These are phyloP conservation scores for Warburgia ugandensis DNA, from an alignment of 164 flowering plant genomes.

Conservation along the genomic window DNA sequence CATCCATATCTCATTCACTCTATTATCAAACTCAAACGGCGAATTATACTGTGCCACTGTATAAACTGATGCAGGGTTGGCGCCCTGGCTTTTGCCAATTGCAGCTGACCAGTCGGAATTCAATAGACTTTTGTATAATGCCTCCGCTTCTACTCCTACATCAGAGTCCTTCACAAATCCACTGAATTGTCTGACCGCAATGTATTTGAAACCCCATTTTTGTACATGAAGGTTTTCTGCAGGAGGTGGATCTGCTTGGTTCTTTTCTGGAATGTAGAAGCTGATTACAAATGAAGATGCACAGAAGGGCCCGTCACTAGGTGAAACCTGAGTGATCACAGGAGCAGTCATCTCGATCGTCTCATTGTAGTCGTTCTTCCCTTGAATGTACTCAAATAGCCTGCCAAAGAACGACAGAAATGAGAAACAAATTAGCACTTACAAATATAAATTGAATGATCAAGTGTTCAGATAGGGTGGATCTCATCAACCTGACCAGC, in stretches of 20 bases:
- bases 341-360: conserved; percentile 92
- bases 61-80: conserved; percentile 28
- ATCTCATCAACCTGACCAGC: too few relatives aligned
- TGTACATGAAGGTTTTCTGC: conserved; percentile 60
- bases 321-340: conserved; percentile 59
- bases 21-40: conserved; percentile 60
- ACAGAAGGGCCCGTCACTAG: conserved; percentile 87
- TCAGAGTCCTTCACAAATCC: conserved; percentile 59
- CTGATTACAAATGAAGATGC: conserved; percentile 64
- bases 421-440: background rate
- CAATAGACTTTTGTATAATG: conserved; percentile 43
- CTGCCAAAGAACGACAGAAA: conserved; percentile 20
- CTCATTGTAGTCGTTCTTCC: conserved; percentile 51
- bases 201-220: conserved; percentile 49
- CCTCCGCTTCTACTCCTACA: conserved; percentile 65
- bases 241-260: conserved; percentile 73
- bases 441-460: too few relatives aligned
- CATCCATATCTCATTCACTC: conserved; percentile 94
- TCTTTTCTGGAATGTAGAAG: conserved; percentile 68
- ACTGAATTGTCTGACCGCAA: conserved; percentile 69
- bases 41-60: conserved; percentile 87
- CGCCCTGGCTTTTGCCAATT: conserved; percentile 34
- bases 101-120: conserved; percentile 54
- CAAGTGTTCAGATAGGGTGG: too few relatives aligned
- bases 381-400: conserved; percentile 81